Evolutionary conservation across 1,284 basidiomycete genomes (phyloP).

Genomic region (Kalmanozyma brasiliensis): DNA sequence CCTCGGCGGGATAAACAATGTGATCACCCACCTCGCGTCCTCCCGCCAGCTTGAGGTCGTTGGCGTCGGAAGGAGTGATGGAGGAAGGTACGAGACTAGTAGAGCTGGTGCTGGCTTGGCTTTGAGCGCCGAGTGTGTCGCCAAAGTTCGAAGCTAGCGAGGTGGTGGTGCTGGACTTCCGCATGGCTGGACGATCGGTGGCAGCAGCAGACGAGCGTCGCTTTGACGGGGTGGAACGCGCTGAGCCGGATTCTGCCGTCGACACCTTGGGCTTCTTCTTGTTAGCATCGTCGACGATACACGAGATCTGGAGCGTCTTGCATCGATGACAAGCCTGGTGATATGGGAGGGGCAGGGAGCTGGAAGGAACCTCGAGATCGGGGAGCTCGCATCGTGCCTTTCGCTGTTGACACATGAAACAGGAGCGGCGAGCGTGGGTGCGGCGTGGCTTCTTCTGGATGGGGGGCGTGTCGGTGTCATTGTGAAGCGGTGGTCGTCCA

Average conservation of each 20-base stretch:
- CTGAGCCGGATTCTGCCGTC: not conserved
- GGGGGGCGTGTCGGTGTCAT: slow-evolving; percentile 10
- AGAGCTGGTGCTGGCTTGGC: slow-evolving; percentile 14
- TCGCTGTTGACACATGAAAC: slow-evolving; percentile 48
- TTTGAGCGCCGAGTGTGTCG: slow-evolving; percentile 9
- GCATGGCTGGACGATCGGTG: slow-evolving; percentile 10
- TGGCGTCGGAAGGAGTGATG: slow-evolving; percentile 6
- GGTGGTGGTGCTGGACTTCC: slow-evolving; percentile 18
- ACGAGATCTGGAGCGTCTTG: slow-evolving; percentile 40
- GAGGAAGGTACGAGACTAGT: slow-evolving; percentile 14
- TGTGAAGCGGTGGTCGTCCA: slow-evolving; percentile 2
- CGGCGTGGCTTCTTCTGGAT: slow-evolving; percentile 41
- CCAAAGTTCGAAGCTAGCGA: slow-evolving; percentile 15
- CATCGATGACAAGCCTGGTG: slow-evolving; percentile 40
- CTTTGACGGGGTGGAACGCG: slow-evolving; percentile 1
- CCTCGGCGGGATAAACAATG: slow-evolving; percentile 38
- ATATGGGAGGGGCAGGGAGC: slow-evolving; percentile 30
- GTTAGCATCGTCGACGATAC: slow-evolving; percentile 43
- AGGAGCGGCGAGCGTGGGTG: slow-evolving; percentile 45
- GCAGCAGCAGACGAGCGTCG: slow-evolving; percentile 1
- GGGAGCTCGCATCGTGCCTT: slow-evolving; percentile 46
- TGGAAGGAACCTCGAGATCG: slow-evolving; percentile 36
- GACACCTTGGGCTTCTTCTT: slow-evolving; percentile 28
- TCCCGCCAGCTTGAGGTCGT: slow-evolving; percentile 32
- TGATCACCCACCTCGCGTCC: slow-evolving; percentile 37